phyloP scores from a whole-genome alignment of 116 monocot species.

The Papilionanthe hybrid region DNA sequence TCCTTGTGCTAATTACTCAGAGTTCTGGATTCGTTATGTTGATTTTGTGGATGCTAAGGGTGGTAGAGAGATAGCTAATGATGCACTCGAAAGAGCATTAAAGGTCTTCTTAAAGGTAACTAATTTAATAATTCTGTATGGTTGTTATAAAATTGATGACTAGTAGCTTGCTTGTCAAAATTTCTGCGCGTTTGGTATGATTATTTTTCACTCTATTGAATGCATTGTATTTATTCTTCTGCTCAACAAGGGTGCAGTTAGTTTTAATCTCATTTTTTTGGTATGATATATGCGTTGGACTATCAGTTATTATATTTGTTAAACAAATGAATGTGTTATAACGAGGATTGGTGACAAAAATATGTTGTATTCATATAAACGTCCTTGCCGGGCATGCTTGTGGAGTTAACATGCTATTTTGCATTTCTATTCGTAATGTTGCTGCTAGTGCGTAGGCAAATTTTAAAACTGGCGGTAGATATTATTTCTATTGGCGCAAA shows the following conservation, averaged over 20 bases:
- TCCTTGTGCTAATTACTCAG: slow-evolving; percentile 95
- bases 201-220: background rate
- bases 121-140: slow-evolving; percentile 3
- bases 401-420: background rate
- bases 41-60: slow-evolving; percentile 76
- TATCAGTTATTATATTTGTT: background rate
- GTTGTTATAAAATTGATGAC: slow-evolving; percentile 3
- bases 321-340: background rate
- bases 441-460: background rate
- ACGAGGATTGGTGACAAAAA: background rate
- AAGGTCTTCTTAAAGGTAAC: slow-evolving; percentile 71
- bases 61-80: slow-evolving; percentile 67
- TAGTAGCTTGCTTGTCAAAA: background rate
- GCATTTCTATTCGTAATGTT: background rate
- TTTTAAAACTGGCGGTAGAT: background rate
- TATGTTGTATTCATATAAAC: background rate
- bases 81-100: slow-evolving; percentile 57
- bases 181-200: background rate
- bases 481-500: background rate
- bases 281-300: background rate
- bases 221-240: background rate
- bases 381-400: background rate
- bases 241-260: background rate
- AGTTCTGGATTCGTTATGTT: slow-evolving; percentile 94
- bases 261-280: background rate